Conservation (phyloP, 169 alveolate species). For the Plasmodium cynomolgi region DNA sequence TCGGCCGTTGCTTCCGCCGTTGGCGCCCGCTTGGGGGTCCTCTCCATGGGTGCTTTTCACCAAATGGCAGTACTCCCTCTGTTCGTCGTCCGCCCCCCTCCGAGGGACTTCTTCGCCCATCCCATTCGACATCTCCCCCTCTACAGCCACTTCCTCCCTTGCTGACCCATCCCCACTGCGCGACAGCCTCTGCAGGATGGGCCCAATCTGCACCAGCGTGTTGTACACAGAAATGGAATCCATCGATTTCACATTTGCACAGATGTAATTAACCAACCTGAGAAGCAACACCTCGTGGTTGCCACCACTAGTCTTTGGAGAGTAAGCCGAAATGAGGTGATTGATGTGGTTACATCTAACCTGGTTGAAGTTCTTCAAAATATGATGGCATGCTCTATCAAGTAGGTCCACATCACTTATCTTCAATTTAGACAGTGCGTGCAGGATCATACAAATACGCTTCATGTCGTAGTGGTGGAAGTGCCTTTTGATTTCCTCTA, state of each 20-base stretch:
- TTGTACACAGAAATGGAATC: constrained; percentile 74
- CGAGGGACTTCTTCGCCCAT: neutral
- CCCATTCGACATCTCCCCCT: neutral
- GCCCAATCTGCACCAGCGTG: constrained; percentile 25
- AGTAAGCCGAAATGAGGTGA: constrained; percentile 56
- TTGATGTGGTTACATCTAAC: constrained; percentile 44
- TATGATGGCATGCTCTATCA: neutral
- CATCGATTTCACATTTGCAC: constrained; percentile 20
- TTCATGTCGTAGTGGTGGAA: constrained; percentile 30
- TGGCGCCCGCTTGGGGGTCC: neutral
- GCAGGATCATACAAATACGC: constrained; percentile 26
- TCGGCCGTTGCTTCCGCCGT: neutral
- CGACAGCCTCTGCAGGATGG: neutral
- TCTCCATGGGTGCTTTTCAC: neutral
- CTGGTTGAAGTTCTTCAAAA: constrained; percentile 6
- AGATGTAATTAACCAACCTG: constrained; percentile 19
- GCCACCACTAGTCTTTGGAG: neutral
- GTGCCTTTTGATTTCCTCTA: constrained; percentile 38
- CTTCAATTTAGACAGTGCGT: constrained; percentile 39
- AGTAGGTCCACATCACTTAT: constrained; percentile 43
- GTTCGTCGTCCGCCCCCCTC: neutral
- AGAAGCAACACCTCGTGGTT: neutral
- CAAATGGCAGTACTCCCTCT: constrained; percentile 1
- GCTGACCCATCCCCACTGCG: neutral
- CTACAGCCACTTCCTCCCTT: neutral